Evolutionary conservation across 306 rosid genomes (phyloP), one percentile per base, ranked within the genome.

Genomic region (Cyclanthera cordifolia): DNA sequence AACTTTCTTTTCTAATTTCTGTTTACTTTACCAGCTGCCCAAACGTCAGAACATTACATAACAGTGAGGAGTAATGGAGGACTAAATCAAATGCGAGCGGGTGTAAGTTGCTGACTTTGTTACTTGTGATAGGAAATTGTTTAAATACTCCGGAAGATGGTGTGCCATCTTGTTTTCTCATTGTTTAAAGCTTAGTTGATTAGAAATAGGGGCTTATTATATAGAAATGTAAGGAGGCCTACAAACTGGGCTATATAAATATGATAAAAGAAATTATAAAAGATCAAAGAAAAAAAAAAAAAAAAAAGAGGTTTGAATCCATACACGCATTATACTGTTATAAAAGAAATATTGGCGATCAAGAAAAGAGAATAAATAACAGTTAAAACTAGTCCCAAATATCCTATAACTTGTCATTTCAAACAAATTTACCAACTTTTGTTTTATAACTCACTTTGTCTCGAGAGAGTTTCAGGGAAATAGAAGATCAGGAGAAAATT

Each of bases 61-160:
- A 80, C 96, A 30, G 97, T 91, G 74, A 87, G 77, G 80, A 83
- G 94, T 81, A 88, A 91, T 56, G 97, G 97, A 28, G 97, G 97
- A 79, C 76, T 91, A 30, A 91, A 91, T 79, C 97, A 91, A 78
- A 88, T 91, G 97, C 96, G 97, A 61, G 89, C 97, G 67, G 96
- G 97, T 71, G 97, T 91, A 86, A 80, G 96, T 81, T 59, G 27
- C 54, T 70, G 54, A 30, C 50, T 64, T 32, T 71, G 48, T 43
- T 58, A 73, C 59, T n/a, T 49, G 49, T 24, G 70, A 48, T 54
- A 49, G 16, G 37, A 25, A 39, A 34, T 30, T 41, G 32, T 39
- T 21, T n/a, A 20, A 37, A 39, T 61, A 37, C 17, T 58, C 14
- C 5, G 8, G 5, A 30, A 16, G 47, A n/a, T 32, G 45, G 4